Conservation (phyloP, 1,139 yeast genomes). For the Diutina ranongensis region DNA sequence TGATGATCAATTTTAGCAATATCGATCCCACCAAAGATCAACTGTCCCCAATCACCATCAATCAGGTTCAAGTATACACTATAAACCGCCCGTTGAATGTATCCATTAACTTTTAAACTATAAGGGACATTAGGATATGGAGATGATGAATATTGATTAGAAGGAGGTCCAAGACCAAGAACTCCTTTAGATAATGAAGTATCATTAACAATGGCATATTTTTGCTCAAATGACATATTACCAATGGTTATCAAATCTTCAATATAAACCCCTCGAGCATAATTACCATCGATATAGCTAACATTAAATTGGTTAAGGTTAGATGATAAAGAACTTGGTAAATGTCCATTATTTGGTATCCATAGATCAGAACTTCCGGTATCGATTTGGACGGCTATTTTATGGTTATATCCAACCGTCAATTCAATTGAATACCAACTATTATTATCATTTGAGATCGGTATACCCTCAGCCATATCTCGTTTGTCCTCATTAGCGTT, state of each 20-base stretch:
- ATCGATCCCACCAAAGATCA: neutral
- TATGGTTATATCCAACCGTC: conserved; percentile 38
- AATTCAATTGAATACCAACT: neutral
- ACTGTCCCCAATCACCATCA: neutral
- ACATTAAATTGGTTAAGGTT: neutral
- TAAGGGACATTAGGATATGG: neutral
- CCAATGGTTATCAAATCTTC: neutral
- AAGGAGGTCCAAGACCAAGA: neutral
- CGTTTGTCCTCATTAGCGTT: too few species aligned
- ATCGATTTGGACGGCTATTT: conserved; percentile 43
- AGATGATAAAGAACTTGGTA: neutral
- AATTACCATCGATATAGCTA: neutral
- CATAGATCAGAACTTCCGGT: conserved; percentile 65
- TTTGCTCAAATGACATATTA: neutral
- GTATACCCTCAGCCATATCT: neutral
- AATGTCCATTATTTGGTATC: conserved; percentile 17
- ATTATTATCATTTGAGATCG: neutral
- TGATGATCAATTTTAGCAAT: neutral
- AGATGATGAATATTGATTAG: neutral
- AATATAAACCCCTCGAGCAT: neutral
- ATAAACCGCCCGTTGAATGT: neutral
- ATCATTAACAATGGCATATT: neutral
- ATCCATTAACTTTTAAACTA: neutral
- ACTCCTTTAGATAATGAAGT: neutral
- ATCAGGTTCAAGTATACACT: neutral